Conservation (phyloP, 768 basidiomycete species). For the Lentinula sp. region DNA sequence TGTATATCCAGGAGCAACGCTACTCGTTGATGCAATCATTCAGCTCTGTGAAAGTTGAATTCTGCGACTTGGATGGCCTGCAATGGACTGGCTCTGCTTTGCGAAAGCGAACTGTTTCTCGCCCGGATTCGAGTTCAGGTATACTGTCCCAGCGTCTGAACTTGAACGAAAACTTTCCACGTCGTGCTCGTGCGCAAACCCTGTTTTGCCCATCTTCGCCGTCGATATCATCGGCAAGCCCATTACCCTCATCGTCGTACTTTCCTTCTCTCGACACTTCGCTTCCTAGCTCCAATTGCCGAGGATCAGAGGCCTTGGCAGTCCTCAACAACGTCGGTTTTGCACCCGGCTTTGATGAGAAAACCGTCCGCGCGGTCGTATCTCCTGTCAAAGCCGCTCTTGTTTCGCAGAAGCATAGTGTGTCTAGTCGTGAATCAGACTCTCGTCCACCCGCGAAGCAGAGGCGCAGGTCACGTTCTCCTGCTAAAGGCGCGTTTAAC, state of each 20-base stretch:
- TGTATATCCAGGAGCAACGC: neutral
- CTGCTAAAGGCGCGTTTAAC: neutral
- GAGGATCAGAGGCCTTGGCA: neutral
- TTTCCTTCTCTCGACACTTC: neutral
- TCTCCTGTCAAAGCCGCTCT: neutral
- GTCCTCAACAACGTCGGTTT: neutral
- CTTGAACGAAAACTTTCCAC: neutral
- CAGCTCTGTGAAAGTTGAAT: slow-evolving; percentile 2
- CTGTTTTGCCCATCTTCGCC: neutral
- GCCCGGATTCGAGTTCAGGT: neutral
- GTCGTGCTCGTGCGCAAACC: neutral
- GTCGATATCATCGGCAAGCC: neutral
- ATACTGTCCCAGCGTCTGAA: neutral
- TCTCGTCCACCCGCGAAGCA: slow-evolving; percentile 3
- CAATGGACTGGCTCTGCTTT: neutral
- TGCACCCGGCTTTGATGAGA: neutral
- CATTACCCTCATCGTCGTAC: neutral
- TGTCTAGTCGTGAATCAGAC: neutral
- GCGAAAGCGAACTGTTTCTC: neutral
- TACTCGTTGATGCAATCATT: neutral
- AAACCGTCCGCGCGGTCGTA: neutral
- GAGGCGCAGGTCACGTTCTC: neutral
- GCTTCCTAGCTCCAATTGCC: neutral
- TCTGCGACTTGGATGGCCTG: neutral
- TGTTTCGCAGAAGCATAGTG: neutral